Evolutionary conservation across 257 asterid species (phyloP).

Genomic region (Cordia subcordata): DNA sequence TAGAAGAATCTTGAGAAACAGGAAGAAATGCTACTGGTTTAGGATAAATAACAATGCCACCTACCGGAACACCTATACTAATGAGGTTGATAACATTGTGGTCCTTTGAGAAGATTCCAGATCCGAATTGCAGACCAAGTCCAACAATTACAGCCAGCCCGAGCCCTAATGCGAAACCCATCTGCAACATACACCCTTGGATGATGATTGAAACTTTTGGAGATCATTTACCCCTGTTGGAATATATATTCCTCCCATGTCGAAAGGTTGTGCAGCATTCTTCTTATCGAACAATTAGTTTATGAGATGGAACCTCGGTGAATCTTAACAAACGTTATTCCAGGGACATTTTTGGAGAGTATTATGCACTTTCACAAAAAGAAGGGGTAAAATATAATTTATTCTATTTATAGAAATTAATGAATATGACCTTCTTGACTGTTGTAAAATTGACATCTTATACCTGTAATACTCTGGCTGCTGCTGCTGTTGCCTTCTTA

Average conservation of each 20-base stretch:
- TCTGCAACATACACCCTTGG: constrained; percentile 33
- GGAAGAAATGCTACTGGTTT: not conserved
- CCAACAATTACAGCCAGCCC: constrained; percentile 72
- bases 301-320: too few relatives aligned
- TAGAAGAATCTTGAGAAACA: not conserved
- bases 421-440: not conserved
- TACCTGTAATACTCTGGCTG: constrained; percentile 85
- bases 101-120: constrained; percentile 81
- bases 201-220: not conserved
- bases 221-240: too few relatives aligned
- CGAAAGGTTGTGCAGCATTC: too few relatives aligned
- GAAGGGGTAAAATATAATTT: too few relatives aligned
- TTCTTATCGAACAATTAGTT: too few relatives aligned
- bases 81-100: constrained; percentile 47
- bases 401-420: too few relatives aligned
- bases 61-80: constrained; percentile 78
- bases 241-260: too few relatives aligned
- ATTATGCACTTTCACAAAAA: too few relatives aligned
- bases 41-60: not conserved
- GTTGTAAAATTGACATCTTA: not conserved
- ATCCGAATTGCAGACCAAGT: constrained; percentile 70
- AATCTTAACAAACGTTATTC: too few relatives aligned
- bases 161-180: constrained; percentile 81
- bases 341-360: too few relatives aligned
- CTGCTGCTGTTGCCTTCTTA: constrained; percentile 69